A percentile compares a stretch with the other conserved stretches of the same genome.
These are phyloP conservation scores for Penicillium bovifimosum DNA, from an alignment of 495 filamentous ascomycete species.

Conservation along the genomic window DNA sequence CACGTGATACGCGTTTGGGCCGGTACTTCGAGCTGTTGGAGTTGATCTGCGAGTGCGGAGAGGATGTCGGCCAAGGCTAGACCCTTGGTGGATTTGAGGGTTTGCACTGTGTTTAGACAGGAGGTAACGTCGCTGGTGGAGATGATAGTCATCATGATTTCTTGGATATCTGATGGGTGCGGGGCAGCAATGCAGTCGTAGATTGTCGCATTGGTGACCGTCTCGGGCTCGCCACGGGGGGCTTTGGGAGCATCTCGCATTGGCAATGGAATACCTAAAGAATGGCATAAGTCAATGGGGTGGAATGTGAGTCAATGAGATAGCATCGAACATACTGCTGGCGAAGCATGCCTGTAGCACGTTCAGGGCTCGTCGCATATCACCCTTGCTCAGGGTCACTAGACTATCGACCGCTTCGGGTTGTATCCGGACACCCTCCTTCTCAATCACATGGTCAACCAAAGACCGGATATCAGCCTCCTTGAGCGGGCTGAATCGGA, in stretches of 20 bases:
- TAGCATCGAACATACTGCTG: slow-evolving; percentile 54
- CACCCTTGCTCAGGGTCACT: slow-evolving; percentile 83
- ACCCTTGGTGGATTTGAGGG: slow-evolving; percentile 79
- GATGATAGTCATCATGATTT: slow-evolving; percentile 78
- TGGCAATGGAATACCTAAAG: slow-evolving; percentile 62
- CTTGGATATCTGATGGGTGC: slow-evolving; percentile 79
- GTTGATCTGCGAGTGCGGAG: slow-evolving; percentile 73
- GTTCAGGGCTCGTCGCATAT: slow-evolving; percentile 93
- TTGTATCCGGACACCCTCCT: slow-evolving; percentile 79
- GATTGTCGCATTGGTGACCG: slow-evolving; percentile 85
- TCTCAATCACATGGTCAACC: slow-evolving; percentile 84
- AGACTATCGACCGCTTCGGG: slow-evolving; percentile 72
- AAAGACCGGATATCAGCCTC: slow-evolving; percentile 74
- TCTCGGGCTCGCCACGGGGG: slow-evolving; percentile 54
- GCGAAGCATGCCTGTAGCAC: slow-evolving; percentile 96
- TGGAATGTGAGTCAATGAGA: neutral
- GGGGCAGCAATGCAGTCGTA: slow-evolving; percentile 97
- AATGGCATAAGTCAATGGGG: slow-evolving; percentile 1
- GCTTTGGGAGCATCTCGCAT: slow-evolving; percentile 56
- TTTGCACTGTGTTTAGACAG: slow-evolving; percentile 79
- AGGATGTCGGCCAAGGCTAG: slow-evolving; percentile 92
- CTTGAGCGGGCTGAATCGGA: slow-evolving; percentile 91
- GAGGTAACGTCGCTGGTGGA: slow-evolving; percentile 78
- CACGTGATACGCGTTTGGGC: slow-evolving; percentile 82
- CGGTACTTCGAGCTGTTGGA: slow-evolving; percentile 78